Base-by-base conservation (phyloP, 768 basidiomycete genomes). In the Lentinula lateritia region DNA sequence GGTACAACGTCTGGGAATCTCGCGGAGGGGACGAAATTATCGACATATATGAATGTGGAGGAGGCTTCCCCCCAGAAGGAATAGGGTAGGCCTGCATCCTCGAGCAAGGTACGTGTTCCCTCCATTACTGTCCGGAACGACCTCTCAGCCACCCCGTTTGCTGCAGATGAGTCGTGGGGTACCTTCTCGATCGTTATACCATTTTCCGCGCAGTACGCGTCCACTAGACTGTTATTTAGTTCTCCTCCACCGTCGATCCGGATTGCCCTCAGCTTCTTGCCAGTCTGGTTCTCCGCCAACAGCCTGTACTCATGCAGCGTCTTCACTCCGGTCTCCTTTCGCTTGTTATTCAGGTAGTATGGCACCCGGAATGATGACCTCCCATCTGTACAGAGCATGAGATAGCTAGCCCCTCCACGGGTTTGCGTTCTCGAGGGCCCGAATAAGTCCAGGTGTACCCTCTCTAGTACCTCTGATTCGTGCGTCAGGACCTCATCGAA, bases 211-310 rank as follows among this genome's bases (percentile, higher is more conserved):
- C 66, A 63, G 42, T 64, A 67, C 1, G 18, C 43, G 6, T 65
- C 28, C 55, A 72, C 73, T 8, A 67, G 52, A 0, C 61, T 34
- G 58, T 67, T 69, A 2, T 68, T 45, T 42, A 67, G 75, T 61
- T 75, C 72, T 2, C 65, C 63, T 4, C 74, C 75, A 16, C 66
- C 60, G 57, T 76, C 73, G 0, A 63, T 60, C 1, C 63, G 45
- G 5, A 71, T 61, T 0, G 38, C 39, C 9, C 64, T 60, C 0
- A 72, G 42, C 35, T 63, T 63, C n/a, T 53, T 36, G 1, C 63
- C 58, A 0, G 62, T 65, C 43, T 71, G 70, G 0, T 60, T 12
- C n/a, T 74, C 65, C 0, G 68, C 62, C 16, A 61, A 45, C 0
- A 45, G 38, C 0, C 62, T 52, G 52, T 64, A 72, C 3, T 52